Evolutionary conservation across 1,284 basidiomycete genomes (phyloP).

Genomic region (Cutaneotrichosporon sp.): DNA sequence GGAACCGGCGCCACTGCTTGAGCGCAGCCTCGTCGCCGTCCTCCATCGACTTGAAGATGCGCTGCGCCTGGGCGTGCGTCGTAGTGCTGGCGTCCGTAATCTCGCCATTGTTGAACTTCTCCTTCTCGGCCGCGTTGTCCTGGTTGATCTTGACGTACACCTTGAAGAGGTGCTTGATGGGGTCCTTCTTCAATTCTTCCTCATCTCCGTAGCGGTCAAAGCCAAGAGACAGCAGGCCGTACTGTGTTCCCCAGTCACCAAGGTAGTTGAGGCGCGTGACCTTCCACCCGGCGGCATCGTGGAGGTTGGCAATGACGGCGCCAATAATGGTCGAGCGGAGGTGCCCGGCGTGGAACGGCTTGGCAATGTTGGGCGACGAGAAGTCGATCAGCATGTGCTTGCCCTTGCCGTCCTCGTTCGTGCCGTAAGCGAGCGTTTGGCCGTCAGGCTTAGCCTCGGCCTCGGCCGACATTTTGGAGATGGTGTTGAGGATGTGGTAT

Average conservation of each 20-base stretch:
- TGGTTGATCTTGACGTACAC: slow-evolving; percentile 92
- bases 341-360: slow-evolving; percentile 98
- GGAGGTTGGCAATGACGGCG: slow-evolving; percentile 86
- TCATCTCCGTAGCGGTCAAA: slow-evolving; percentile 89
- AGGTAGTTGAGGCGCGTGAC: slow-evolving; percentile 90
- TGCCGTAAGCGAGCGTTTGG: slow-evolving; percentile 65
- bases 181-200: slow-evolving; percentile 74
- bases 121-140: slow-evolving; percentile 62
- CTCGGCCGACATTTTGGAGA: slow-evolving; percentile 65
- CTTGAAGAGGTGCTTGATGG: slow-evolving; percentile 92
- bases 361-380: slow-evolving; percentile 96
- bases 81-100: slow-evolving; percentile 38
- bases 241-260: slow-evolving; percentile 92
- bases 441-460: slow-evolving; percentile 38
- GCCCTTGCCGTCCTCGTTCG: slow-evolving; percentile 70
- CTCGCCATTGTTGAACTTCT: slow-evolving; percentile 52
- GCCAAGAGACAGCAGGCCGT: slow-evolving; percentile 82
- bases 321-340: slow-evolving; percentile 97
- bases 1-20: slow-evolving; percentile 88
- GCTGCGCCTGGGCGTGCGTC: slow-evolving; percentile 77
- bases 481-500: slow-evolving; percentile 74
- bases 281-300: slow-evolving; percentile 91
- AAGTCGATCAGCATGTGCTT: slow-evolving; percentile 74
- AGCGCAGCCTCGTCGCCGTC: slow-evolving; percentile 80
- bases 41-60: slow-evolving; percentile 96